Percentiles rank a stretch among this genome's conserved stretches.
Evolutionary conservation across 306 rosid species (phyloP).

Genomic region (Inga laurina): DNA sequence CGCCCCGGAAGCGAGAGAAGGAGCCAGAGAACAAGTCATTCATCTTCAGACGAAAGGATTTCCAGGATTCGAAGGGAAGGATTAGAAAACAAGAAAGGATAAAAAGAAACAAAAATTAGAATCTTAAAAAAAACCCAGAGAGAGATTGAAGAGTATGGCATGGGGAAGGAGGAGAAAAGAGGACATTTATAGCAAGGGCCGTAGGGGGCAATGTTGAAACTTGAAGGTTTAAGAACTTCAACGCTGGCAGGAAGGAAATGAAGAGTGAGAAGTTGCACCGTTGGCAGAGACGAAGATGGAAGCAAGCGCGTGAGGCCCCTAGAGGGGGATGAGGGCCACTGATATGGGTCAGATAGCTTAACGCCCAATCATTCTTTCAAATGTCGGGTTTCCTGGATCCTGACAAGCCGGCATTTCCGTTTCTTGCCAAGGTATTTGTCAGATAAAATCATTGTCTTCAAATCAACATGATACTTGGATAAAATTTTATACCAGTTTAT

Average conservation of each 20-base stretch:
- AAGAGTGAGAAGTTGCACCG: no score
- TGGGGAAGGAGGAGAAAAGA: not conserved
- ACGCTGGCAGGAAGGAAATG: no score
- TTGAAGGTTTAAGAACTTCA: no score
- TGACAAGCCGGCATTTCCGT: not conserved
- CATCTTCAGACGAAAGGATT: constrained; percentile 28
- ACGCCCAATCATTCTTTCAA: no score
- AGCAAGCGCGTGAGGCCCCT: no score
- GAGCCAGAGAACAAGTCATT: constrained; percentile 63
- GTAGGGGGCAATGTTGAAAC: not conserved
- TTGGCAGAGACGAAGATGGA: no score
- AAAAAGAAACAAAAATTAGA: no score
- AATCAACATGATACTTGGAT: no score
- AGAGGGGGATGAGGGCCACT: no score
- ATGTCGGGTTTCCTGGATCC: not conserved
- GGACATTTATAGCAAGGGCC: not conserved
- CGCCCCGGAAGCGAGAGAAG: constrained; percentile 55
- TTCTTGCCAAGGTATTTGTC: not conserved
- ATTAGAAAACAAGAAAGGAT: not conserved
- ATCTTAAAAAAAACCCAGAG: not conserved
- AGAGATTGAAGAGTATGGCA: not conserved
- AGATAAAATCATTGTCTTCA: not conserved
- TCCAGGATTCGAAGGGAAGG: no score
- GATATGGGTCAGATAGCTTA: no score
- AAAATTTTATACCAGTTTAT: no score